Conservation (phyloP, 495 filamentous ascomycete species). For the Aspergillus cristatus region DNA sequence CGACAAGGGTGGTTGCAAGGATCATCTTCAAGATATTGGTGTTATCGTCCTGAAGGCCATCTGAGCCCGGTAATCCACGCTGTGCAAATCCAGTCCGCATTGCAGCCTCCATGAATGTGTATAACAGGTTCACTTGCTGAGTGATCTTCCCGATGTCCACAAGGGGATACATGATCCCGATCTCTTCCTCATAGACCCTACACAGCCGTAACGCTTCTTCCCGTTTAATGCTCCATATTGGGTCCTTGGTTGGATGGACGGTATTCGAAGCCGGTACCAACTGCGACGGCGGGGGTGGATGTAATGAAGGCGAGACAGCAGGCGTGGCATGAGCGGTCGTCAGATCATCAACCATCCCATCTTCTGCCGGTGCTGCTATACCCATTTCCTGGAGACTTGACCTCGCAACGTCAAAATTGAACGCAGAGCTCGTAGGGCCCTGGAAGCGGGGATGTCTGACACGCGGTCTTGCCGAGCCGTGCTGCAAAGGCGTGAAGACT, state of each 20-base stretch:
- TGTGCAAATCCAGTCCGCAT: constrained; percentile 48
- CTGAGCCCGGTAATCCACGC: constrained; percentile 43
- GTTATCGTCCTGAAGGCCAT: constrained; percentile 57
- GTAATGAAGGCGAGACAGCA: constrained; percentile 40
- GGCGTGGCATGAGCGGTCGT: constrained; percentile 42
- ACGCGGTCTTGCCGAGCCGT: constrained; percentile 26
- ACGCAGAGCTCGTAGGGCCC: constrained; percentile 78
- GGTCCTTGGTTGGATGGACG: constrained; percentile 51
- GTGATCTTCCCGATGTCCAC: constrained; percentile 60
- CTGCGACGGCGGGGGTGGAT: constrained; percentile 29
- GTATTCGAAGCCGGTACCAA: constrained; percentile 27
- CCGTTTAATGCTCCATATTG: constrained; percentile 62
- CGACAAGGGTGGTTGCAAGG: constrained; percentile 61
- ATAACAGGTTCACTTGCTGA: constrained; percentile 53
- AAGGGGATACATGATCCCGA: constrained; percentile 80
- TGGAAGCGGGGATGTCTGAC: constrained; percentile 58
- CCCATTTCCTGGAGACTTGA: constrained; percentile 86
- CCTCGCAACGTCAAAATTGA: constrained; percentile 79
- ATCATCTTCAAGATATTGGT: constrained; percentile 70
- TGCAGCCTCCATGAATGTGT: constrained; percentile 63
- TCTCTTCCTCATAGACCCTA: constrained; percentile 70
- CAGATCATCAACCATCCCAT: constrained; percentile 48
- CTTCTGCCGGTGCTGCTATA: constrained; percentile 46
- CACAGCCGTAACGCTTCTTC: constrained; percentile 66
- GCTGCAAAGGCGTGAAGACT: constrained; percentile 24